Evolutionary conservation across 495 filamentous ascomycete species (phyloP).

Genomic region (Chaetomidium leptoderma): DNA sequence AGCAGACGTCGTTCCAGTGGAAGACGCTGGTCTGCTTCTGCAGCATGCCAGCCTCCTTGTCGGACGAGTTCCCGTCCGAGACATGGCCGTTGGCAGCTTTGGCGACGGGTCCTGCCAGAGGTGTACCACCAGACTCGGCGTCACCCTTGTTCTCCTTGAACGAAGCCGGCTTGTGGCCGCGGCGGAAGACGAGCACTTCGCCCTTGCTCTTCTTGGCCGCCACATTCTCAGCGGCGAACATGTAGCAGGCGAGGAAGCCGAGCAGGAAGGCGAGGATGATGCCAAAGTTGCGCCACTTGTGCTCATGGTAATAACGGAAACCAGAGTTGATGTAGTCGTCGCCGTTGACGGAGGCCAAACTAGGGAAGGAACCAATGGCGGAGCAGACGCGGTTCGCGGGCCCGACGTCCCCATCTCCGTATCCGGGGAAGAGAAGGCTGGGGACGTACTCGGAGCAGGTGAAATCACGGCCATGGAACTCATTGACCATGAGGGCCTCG

Average conservation of each 20-base stretch:
- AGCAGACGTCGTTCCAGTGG: slow-evolving; percentile 81
- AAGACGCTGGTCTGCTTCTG: slow-evolving; percentile 68
- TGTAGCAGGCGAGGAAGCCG: slow-evolving; percentile 61
- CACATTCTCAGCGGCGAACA: slow-evolving; percentile 69
- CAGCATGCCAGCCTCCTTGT: slow-evolving; percentile 41
- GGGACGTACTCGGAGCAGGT: slow-evolving; percentile 61
- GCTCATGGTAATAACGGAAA: slow-evolving; percentile 55
- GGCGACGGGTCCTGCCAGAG: slow-evolving; percentile 33
- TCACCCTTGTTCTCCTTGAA: slow-evolving; percentile 54
- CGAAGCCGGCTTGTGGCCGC: slow-evolving; percentile 61
- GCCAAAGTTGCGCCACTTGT: slow-evolving; percentile 80
- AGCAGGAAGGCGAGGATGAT: slow-evolving; percentile 73
- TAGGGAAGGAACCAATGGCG: slow-evolving; percentile 57
- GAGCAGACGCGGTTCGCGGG: slow-evolving; percentile 53
- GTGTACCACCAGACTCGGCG: slow-evolving; percentile 50
- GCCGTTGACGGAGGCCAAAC: slow-evolving; percentile 52
- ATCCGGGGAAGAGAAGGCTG: slow-evolving; percentile 38
- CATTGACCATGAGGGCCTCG: slow-evolving; percentile 85
- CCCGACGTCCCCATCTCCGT: slow-evolving; percentile 36
- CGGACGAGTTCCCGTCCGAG: slow-evolving; percentile 42
- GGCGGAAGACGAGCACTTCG: slow-evolving; percentile 82
- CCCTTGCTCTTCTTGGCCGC: slow-evolving; percentile 77
- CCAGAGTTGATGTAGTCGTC: slow-evolving; percentile 61
- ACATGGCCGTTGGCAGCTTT: slow-evolving; percentile 40
- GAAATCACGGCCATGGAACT: slow-evolving; percentile 67